Percentiles rank a stretch among this genome's conserved stretches.
Conservation (phyloP, 1,139 yeast species). For the Candida tetrigidarum region DNA sequence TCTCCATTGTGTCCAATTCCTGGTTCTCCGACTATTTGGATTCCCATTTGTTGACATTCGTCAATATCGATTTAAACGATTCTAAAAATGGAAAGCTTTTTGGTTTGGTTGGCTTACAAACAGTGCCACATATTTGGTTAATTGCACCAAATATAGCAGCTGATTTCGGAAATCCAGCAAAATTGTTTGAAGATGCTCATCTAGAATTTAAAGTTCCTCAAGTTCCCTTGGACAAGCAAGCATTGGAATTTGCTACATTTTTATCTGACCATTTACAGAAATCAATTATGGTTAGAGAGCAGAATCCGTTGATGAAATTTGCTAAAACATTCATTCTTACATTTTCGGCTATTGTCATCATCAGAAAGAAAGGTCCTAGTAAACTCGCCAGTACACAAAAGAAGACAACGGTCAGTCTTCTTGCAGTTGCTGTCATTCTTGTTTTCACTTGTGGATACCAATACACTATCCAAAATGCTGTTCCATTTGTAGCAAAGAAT, state of each 20-base stretch:
- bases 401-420: constrained; percentile 35
- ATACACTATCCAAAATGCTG: constrained; percentile 60
- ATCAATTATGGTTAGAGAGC: constrained; percentile 44
- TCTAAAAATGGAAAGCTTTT: constrained; percentile 40
- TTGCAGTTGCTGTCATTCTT: constrained; percentile 46
- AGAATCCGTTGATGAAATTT: constrained; percentile 47
- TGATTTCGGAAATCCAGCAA: constrained; percentile 24
- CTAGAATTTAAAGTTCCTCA: constrained; percentile 36
- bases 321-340: constrained; percentile 49
- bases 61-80: constrained; percentile 53
- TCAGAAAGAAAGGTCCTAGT: constrained; percentile 54
- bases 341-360: constrained; percentile 45
- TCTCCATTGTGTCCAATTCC: constrained; percentile 43
- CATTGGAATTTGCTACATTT: constrained; percentile 55
- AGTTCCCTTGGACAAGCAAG: constrained; percentile 30
- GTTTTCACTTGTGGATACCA: constrained; percentile 63
- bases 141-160: constrained; percentile 51
- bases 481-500: constrained; percentile 64
- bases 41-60: constrained; percentile 45
- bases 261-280: constrained; percentile 49
- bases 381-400: constrained; percentile 35
- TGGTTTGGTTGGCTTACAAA: constrained; percentile 40
- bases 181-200: constrained; percentile 34
- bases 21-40: constrained; percentile 48
- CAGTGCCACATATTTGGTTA: constrained; percentile 69